phyloP scores from a whole-genome alignment of 129 eudicot genomes.

The Escallonia rubra region DNA sequence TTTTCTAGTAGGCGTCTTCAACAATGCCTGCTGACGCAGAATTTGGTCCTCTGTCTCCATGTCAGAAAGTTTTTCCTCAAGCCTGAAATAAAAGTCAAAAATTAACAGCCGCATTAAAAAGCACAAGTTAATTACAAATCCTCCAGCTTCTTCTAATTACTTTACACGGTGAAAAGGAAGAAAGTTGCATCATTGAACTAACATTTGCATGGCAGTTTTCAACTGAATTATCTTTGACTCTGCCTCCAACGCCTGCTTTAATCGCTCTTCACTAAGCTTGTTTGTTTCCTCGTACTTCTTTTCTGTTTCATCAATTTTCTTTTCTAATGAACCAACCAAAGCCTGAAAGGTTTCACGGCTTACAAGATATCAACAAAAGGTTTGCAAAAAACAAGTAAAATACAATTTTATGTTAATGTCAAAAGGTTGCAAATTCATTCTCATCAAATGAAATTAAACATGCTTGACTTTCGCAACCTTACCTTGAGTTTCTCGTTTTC shows the following conservation, averaged over 20 bases:
- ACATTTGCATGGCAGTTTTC: constrained; percentile 76
- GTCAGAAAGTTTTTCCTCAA: constrained; percentile 70
- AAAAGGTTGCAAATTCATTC: constrained; percentile 7
- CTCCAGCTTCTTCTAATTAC: constrained; percentile 11
- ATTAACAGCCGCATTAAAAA: not conserved
- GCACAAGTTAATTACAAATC: not conserved
- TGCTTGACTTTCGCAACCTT: constrained; percentile 12
- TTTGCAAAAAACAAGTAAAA: not conserved
- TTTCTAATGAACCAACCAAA: constrained; percentile 51
- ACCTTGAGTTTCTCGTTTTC: constrained; percentile 85
- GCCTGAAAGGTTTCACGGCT: constrained; percentile 33
- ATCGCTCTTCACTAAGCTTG: constrained; percentile 59
- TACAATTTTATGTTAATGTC: not conserved
- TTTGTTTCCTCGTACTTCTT: constrained; percentile 57
- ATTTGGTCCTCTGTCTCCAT: constrained; percentile 61
- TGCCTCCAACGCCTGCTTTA: constrained; percentile 61
- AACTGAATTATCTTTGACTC: constrained; percentile 65
- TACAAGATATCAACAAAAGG: constrained; percentile 9
- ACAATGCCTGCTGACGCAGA: constrained; percentile 50
- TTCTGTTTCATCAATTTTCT: constrained; percentile 53
- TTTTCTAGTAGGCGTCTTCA: constrained; percentile 17
- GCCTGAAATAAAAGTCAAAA: constrained; percentile 32
- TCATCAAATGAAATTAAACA: constrained; percentile 9
- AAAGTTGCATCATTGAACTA: constrained; percentile 11
- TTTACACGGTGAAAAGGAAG: constrained; percentile 6